Percentiles rank a stretch among this genome's conserved stretches.
Conservation (phyloP, 768 basidiomycete genomes). For the Paxillus involutus region DNA sequence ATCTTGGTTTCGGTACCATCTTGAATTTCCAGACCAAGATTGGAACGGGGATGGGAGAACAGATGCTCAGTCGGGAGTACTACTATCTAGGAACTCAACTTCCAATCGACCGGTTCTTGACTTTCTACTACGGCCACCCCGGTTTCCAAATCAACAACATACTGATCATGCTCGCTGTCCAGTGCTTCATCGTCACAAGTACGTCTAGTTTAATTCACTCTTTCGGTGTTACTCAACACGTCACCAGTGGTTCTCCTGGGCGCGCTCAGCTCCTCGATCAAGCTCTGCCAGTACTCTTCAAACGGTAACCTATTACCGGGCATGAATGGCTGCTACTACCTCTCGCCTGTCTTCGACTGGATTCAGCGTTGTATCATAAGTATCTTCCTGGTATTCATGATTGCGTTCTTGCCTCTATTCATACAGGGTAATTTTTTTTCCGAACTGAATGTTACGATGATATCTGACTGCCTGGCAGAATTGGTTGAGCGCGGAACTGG, state of each 20-base stretch:
- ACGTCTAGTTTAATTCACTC: constrained; percentile 32
- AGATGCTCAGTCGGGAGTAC: constrained; percentile 98
- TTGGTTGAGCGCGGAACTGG: constrained; percentile 93
- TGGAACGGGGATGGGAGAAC: constrained; percentile 99
- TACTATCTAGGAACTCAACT: constrained; percentile 98
- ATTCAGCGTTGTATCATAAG: constrained; percentile 95
- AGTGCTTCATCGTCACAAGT: constrained; percentile 92
- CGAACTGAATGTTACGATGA: constrained; percentile 12
- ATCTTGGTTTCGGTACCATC: constrained; percentile 98
- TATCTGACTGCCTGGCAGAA: constrained; percentile 49
- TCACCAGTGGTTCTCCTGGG: constrained; percentile 89
- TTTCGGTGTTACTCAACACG: constrained; percentile 12
- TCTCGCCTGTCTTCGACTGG: constrained; percentile 92
- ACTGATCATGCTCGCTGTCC: constrained; percentile 95
- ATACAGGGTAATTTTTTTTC: constrained; percentile 70
- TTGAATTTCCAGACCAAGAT: constrained; percentile 99
- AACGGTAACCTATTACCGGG: constrained; percentile 72
- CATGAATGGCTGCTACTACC: constrained; percentile 90
- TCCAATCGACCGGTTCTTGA: constrained; percentile 97
- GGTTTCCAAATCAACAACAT: constrained; percentile 99
- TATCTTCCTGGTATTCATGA: constrained; percentile 98
- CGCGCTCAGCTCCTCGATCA: constrained; percentile 80
- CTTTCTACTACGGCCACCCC: constrained; percentile 99
- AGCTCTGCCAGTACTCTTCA: constrained; percentile 77
- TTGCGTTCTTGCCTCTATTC: constrained; percentile 92